A percentile compares a stretch with the other conserved stretches of the same genome.
Evolutionary conservation across 495 filamentous ascomycete species (phyloP).

Genomic region (Tetracladium marchalianum): DNA sequence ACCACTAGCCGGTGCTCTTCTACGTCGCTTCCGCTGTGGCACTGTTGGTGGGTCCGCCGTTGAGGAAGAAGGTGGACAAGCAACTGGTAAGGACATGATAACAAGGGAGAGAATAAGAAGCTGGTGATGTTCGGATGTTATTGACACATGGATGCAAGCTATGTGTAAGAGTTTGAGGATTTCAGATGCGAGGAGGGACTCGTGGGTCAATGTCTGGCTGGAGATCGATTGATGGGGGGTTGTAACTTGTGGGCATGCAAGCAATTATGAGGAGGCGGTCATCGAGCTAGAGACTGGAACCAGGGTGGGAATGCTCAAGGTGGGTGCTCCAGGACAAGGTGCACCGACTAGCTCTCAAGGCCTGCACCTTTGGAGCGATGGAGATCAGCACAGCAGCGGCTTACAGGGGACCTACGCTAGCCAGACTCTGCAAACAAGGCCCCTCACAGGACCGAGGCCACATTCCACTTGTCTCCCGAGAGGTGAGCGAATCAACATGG

Average conservation of each 20-base stretch:
- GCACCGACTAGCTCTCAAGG: neutral
- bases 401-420: constrained; percentile 1
- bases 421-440: neutral
- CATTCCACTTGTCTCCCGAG: neutral
- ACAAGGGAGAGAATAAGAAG: neutral
- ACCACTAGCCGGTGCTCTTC: constrained; percentile 79
- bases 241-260: constrained; percentile 8
- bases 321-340: neutral
- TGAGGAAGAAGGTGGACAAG: constrained; percentile 17
- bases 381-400: constrained; percentile 4
- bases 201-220: too few relatives aligned
- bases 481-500: neutral
- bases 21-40: constrained; percentile 65
- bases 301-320: constrained; percentile 4
- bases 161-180: too few relatives aligned
- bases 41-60: constrained; percentile 15
- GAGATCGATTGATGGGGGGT: too few relatives aligned
- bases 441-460: neutral
- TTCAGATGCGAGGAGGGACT: too few relatives aligned
- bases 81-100: constrained; percentile 20
- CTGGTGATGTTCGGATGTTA: too few relatives aligned
- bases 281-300: constrained; percentile 8
- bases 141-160: too few relatives aligned
- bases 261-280: constrained; percentile 12
- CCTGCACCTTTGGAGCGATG: neutral